Base-by-base conservation (phyloP, 2,329 filamentous ascomycete species). In the Penicillium sclerotigenum region DNA sequence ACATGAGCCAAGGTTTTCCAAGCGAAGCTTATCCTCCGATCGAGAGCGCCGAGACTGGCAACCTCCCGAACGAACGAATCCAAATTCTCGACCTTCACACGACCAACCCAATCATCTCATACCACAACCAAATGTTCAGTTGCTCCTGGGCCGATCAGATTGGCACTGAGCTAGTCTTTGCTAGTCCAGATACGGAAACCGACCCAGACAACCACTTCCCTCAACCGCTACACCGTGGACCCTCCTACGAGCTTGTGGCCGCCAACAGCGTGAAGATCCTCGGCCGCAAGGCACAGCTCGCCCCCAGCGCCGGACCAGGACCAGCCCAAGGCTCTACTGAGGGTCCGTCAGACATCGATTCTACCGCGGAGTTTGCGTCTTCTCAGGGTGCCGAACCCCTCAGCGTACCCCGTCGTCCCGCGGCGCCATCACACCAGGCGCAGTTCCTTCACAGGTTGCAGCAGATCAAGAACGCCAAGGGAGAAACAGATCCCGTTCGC, bases 81-180 rank as follows among this genome's bases (percentile, higher is more conserved):
- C 91, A 96, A 68, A 87, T 97, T 48, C 79, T 94, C n/a, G 91
- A 90, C 28, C 80, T 97, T 4, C 88, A 96, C 72, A 87, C 87
- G 1, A 68, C 76, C 2, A 87, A 89, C 47, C 93, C 93, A 0
- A 77, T 96, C 28, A 81, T 96, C 57, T 88, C 88, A 22, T 95
- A 95, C 74, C 83, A 87, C 56, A 89, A 88, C 29, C 84, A 87
- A 59, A 78, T 95, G 22, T 94, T 92, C 69, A 86, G 85, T 60
- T 93, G 91, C 61, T 77, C 84, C 43, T 97, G 93, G 93, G 83
- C 85, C 11, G 85, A 89, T 59, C 88, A 91, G 57, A 83, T 96
- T 41, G 93, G 93, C 34, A 96, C 91, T 0, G 90, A 95, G 63
- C 77, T 92, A 61, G 83, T 96, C 40, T 87, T 97, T 65, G 81